A percentile compares a stretch with the other conserved stretches of the same genome.
Evolutionary conservation across 139 green algal species (phyloP).

Genomic region (Micromonas pusilla): DNA sequence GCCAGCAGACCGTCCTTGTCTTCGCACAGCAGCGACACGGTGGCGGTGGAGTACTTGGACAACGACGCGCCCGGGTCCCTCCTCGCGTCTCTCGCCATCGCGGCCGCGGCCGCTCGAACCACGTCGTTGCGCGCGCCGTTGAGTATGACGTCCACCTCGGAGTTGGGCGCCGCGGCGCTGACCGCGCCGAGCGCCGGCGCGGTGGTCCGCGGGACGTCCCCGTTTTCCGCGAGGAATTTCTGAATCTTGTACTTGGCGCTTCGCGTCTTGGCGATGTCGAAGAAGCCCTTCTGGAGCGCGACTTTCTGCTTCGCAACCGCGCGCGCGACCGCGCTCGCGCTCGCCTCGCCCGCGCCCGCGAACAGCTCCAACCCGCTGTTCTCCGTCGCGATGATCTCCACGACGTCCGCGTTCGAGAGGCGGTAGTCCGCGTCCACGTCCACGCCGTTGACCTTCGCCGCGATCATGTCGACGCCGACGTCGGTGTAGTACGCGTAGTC

Average conservation of each 20-base stretch:
- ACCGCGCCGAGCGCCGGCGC: not conserved
- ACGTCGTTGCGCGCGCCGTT: not conserved
- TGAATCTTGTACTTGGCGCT: not conserved
- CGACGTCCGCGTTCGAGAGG: slow-evolving; percentile 74
- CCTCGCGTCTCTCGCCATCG: slow-evolving; percentile 1
- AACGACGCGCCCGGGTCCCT: not conserved
- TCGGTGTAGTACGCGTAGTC: slow-evolving; percentile 89
- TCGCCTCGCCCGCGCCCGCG: not conserved
- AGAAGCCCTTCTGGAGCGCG: not conserved
- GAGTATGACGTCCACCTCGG: not conserved
- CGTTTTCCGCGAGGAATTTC: not conserved
- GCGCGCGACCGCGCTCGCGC: not conserved
- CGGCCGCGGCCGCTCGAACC: not conserved
- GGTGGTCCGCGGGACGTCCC: not conserved
- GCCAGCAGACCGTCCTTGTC: not conserved
- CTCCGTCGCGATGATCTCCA: slow-evolving; percentile 57
- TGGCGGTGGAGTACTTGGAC: not conserved
- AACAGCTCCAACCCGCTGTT: not conserved
- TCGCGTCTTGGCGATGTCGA: not conserved
- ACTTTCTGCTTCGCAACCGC: not conserved
- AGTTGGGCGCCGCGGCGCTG: not conserved
- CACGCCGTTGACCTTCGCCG: slow-evolving; percentile 67
- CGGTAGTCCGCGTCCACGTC: slow-evolving; percentile 44
- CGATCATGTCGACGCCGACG: slow-evolving; percentile 73
- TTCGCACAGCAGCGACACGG: not conserved